Evolutionary conservation across 176 grass and related monocot species (phyloP).

Genomic region (Oryza punctata): DNA sequence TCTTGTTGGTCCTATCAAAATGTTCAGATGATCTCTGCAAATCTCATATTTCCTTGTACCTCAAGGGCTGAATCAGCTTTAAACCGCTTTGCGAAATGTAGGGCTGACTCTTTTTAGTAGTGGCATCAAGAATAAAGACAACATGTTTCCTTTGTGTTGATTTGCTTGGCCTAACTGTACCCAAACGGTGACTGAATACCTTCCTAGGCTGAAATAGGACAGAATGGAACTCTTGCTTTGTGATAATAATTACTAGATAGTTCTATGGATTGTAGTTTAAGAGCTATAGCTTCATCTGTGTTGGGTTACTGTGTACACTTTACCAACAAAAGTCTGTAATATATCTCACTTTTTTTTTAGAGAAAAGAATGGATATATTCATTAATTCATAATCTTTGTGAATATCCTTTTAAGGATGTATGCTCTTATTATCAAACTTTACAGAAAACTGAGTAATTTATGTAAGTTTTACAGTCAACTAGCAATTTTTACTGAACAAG

Average conservation of each 20-base stretch:
- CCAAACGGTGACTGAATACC: constrained; percentile 20
- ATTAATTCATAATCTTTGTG: background rate
- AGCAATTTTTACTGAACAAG: background rate
- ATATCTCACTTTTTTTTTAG: background rate
- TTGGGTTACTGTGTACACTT: background rate
- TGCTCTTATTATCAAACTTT: background rate
- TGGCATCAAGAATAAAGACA: constrained; percentile 37
- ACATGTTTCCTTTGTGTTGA: constrained; percentile 12
- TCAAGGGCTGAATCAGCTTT: constrained; percentile 36
- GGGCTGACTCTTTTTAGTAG: constrained; percentile 25
- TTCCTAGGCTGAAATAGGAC: constrained; percentile 1
- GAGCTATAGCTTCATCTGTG: background rate
- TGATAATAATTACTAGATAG: constrained; percentile 25
- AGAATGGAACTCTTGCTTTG: constrained; percentile 22
- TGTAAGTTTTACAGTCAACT: background rate
- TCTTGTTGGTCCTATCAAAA: constrained; percentile 26
- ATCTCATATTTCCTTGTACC: constrained; percentile 27
- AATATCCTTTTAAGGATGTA: constrained; percentile 17
- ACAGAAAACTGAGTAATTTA: background rate
- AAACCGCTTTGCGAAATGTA: constrained; percentile 15
- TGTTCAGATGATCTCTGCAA: background rate
- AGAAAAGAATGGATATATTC: background rate
- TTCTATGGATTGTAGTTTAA: constrained; percentile 8
- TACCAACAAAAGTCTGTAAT: background rate
- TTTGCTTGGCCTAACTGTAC: constrained; percentile 35